Base-by-base conservation (phyloP, 257 asterid genomes). In the Solanum commersonii region DNA sequence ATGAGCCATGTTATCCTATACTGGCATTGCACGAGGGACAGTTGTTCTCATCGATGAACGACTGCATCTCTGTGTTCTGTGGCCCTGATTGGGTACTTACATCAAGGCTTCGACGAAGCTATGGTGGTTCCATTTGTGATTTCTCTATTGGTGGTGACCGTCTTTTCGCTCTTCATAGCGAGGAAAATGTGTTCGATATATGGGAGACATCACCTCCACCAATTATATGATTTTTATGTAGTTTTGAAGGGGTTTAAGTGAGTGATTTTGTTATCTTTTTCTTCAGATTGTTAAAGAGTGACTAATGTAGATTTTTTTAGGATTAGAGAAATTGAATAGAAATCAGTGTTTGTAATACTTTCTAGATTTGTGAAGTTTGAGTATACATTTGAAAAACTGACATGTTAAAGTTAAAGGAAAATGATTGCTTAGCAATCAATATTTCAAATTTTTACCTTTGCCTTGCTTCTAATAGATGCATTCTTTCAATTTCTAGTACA, bases 101-200 rank as follows among this genome's bases (percentile, higher is more conserved):
- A 0, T 95, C 98, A 1, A 91, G 98, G 89, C 86, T 96, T 72
- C 82, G 98, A 71, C 93, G 95, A n/a, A 93, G 96, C 37, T 92
- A 90, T 70, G 98, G 98, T 25, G 99, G 99, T 67, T 96, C 99
- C 0, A 96, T 96, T 14, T 96, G 98, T 78, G 98, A 96, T 90
- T 96, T 96, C 82, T 95, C 99, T 2, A 93, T 96, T 1, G 98
- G 98, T 14, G 99, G 99, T 0, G 98, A 96, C 87, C 90, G 98
- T 84, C 93, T 96, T 10, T 96, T 96, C 38, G 98, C 98, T 2
- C 85, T 96, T 68, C 99, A 95, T 37, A 95, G 99, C 59, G 99
- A 96, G 65, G 99, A 96, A 86, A 95, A 96, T 87, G 98, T 94
- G 71, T 96, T 96, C 29, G 98, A 96, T 81, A 87, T 95, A 38